Percentiles rank a stretch among this genome's conserved stretches.
Conservation (phyloP, 495 filamentous ascomycete genomes). For the Neurospora sp. region DNA sequence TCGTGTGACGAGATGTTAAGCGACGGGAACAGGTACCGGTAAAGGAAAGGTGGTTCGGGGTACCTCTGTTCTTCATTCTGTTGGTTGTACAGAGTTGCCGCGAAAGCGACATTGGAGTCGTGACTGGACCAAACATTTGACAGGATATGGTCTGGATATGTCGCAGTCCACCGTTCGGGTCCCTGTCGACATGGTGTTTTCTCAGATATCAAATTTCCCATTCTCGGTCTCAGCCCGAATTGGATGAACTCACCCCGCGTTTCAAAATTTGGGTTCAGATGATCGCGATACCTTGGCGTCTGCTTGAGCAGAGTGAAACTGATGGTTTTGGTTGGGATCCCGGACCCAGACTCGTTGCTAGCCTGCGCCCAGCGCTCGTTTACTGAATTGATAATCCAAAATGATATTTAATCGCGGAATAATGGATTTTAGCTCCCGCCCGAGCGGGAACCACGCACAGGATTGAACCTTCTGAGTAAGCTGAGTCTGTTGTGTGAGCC, state of each 20-base stretch:
- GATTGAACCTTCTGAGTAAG: not conserved
- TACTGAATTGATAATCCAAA: not conserved
- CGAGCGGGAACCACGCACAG: not conserved
- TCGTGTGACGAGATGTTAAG: not conserved
- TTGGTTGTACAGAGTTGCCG: not conserved
- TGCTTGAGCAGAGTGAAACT: not conserved
- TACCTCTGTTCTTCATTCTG: not conserved
- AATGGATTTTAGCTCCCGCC: not conserved
- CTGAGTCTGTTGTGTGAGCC: not conserved
- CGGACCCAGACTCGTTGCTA: not conserved
- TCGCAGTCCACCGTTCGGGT: not conserved
- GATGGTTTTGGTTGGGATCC: not conserved
- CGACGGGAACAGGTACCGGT: not conserved
- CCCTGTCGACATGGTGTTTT: not conserved
- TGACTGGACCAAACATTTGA: not conserved
- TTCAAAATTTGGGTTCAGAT: not conserved
- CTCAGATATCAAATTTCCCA: not conserved
- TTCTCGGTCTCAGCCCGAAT: not conserved
- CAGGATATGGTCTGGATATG: not conserved
- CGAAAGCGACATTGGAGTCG: too few species aligned
- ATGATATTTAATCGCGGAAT: not conserved
- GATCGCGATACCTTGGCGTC: not conserved
- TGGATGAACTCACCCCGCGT: not conserved
- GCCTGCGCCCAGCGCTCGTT: not conserved
- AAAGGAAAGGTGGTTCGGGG: not conserved